Base-by-base conservation (phyloP, 768 basidiomycete genomes). In the Cystoderma amianthinum region DNA sequence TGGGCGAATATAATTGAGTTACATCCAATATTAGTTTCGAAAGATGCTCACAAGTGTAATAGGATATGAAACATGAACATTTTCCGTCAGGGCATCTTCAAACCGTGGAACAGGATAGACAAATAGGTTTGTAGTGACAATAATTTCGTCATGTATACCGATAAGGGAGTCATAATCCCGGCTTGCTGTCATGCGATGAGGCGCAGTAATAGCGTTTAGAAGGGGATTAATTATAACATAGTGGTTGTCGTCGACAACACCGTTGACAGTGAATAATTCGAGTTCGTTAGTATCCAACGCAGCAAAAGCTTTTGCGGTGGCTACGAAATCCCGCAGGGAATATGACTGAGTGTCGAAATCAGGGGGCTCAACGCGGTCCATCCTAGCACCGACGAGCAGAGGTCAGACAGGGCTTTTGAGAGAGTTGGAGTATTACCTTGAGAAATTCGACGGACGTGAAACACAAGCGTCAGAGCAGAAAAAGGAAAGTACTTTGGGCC, bases 81-180 rank as follows among this genome's bases (percentile, higher is more conserved):
- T n/a, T n/a, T n/a, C n/a, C n/a, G n/a, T n/a, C n/a, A n/a, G n/a
- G n/a, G n/a, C n/a, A n/a, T n/a, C n/a, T n/a, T n/a, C n/a, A n/a
- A n/a, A n/a, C n/a, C n/a, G n/a, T n/a, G 50, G 17, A 3, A 54
- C 33, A 1, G 51, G 48, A 36, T 43, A 46, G 9, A 54, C n/a
- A 1, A 42, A 44, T 2, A 58, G 25, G 17, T 22, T 4, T 0
- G 16, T 11, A 1, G 32, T 12, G 28, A 52, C 36, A 2, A n/a
- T 17, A 17, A 56, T 50, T n/a, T 51, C 15, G 2, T 7, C 19
- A 18, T 23, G 15, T n/a, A 58, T 43, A 2, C 54, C 54, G 10
- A 56, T 44, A 10, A 58, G 15, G 5, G 51, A 56, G 33, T 56
- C 53, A 23, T 49, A 58, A 39, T 58, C 54, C 3, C 54, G 41